A percentile compares a stretch with the other conserved stretches of the same genome.
Evolutionary conservation across 208 protist genomes (phyloP).

Genomic region (Porcisia hertigi): DNA sequence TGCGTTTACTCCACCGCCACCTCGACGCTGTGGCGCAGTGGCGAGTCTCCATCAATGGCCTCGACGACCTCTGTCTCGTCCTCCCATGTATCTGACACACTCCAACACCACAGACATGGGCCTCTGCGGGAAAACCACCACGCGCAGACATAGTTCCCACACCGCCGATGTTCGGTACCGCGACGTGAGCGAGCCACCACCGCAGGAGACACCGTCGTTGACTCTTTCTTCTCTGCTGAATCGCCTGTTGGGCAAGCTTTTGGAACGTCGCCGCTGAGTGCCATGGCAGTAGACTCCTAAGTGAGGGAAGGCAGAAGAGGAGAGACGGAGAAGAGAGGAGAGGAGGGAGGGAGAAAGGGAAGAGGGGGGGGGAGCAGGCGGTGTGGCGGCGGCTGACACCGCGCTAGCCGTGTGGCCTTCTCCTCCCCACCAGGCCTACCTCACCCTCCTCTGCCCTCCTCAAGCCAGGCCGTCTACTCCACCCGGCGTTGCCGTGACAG

Average conservation of each 20-base stretch:
- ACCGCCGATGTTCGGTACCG: neutral
- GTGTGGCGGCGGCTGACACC: neutral
- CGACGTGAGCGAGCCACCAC: neutral
- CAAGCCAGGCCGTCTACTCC: too few relatives aligned
- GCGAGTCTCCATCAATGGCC: neutral
- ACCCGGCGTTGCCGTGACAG: neutral
- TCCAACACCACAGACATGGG: neutral
- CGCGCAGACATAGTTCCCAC: neutral
- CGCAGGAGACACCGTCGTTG: too few relatives aligned
- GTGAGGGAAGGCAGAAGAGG: too few relatives aligned
- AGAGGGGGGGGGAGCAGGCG: neutral
- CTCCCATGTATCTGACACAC: neutral
- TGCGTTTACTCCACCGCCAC: neutral
- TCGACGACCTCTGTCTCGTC: neutral
- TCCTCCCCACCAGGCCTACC: neutral
- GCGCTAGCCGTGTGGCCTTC: neutral
- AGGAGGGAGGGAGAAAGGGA: too few relatives aligned
- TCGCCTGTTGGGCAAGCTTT: too few relatives aligned
- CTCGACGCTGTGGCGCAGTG: neutral
- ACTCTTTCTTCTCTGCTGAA: too few relatives aligned
- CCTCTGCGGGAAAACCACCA: neutral
- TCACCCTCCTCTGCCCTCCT: neutral
- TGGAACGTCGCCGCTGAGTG: too few relatives aligned
- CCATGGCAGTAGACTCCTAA: too few relatives aligned
- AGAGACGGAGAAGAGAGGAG: too few relatives aligned